Evolutionary conservation across 2,329 filamentous ascomycete genomes (phyloP), one percentile per base, ranked within the genome.

Genomic region (Pseudocercospora cruenta): DNA sequence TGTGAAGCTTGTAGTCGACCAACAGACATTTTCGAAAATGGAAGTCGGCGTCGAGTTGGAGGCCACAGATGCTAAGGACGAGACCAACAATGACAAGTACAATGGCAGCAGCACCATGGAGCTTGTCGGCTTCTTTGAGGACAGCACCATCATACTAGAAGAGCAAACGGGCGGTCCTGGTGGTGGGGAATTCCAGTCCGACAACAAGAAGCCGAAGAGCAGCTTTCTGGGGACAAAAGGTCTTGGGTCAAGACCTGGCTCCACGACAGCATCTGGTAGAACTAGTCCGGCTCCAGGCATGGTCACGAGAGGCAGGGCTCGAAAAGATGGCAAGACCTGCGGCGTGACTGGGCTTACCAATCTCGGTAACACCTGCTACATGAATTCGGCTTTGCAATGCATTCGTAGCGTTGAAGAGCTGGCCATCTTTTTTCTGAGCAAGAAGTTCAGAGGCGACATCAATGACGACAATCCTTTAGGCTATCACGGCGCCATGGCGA

Each of bases 331-430:
- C 9, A 88, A 89, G 68, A 87, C 88, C 12, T 80, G 88, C 36
- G 95, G 95, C 33, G 90, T 90, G 47, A 91, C 94, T 49, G 95
- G 95, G 36, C 82, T 99, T 60, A 88, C 87, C 69, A 99, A 99
- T 75, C 82, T 99, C 14, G 95, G 95, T 58, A 99, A 99, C 75
- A 98, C 95, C 0, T 99, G 95, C 80, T 99, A 99, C 81, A 97
- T 98, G 94, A 98, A 98, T 79, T 97, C 94, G 22, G 95, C 95
- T 9, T 83, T 98, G 62, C 95, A 99, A 77, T 99, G 95, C 77
- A 88, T 99, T 60, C 89, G 94, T 59, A 96, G 92, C 72, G 93
- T 97, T 0, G 92, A 97, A 76, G 95, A 99, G 79, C 82, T 99
- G 69, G 94, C 93, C 4, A 90, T 93, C 74, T 99, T 97, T 79